These are phyloP conservation scores for Fonsecaea multimorphosa DNA, from an alignment of 2,329 filamentous ascomycete species.

Conservation along the genomic window DNA sequence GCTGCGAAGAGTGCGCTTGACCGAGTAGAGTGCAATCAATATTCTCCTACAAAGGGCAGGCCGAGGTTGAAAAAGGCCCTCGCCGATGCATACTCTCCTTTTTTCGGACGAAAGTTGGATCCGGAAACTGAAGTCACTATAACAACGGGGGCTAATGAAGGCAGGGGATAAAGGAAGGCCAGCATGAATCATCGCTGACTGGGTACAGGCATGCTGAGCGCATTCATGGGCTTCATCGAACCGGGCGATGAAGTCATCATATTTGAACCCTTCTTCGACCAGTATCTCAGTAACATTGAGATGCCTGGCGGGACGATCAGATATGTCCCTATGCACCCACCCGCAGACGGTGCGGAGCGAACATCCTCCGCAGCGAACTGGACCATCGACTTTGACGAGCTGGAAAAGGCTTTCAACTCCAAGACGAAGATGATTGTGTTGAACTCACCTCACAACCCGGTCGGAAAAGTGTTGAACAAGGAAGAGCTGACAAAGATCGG, in stretches of 20 bases:
- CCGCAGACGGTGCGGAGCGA: slow-evolving; percentile 75
- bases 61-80: slow-evolving; percentile 92
- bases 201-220: slow-evolving; percentile 78
- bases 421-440: slow-evolving; percentile 94
- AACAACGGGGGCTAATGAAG: slow-evolving; percentile 71
- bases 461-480: slow-evolving; percentile 91
- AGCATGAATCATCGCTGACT: neutral
- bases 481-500: slow-evolving; percentile 84
- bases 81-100: slow-evolving; percentile 87
- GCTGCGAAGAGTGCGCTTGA: slow-evolving; percentile 90
- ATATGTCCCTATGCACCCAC: slow-evolving; percentile 93
- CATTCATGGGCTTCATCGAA: slow-evolving; percentile 98
- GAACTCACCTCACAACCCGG: slow-evolving; percentile 79
- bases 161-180: slow-evolving; percentile 35
- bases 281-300: slow-evolving; percentile 98
- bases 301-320: slow-evolving; percentile 96
- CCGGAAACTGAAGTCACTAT: slow-evolving; percentile 93
- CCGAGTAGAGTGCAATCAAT: slow-evolving; percentile 96
- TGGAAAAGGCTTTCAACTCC: slow-evolving; percentile 80
- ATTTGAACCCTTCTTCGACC: slow-evolving; percentile 98
- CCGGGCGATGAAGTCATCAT: slow-evolving; percentile 94
- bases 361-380: slow-evolving; percentile 88
- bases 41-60: slow-evolving; percentile 86
- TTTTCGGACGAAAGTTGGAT: slow-evolving; percentile 80
- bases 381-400: slow-evolving; percentile 81